Evolutionary conservation across 176 grass and related monocot genomes (phyloP), one percentile per base, ranked within the genome.

Genomic region (Bolboschoenus planiculmis): DNA sequence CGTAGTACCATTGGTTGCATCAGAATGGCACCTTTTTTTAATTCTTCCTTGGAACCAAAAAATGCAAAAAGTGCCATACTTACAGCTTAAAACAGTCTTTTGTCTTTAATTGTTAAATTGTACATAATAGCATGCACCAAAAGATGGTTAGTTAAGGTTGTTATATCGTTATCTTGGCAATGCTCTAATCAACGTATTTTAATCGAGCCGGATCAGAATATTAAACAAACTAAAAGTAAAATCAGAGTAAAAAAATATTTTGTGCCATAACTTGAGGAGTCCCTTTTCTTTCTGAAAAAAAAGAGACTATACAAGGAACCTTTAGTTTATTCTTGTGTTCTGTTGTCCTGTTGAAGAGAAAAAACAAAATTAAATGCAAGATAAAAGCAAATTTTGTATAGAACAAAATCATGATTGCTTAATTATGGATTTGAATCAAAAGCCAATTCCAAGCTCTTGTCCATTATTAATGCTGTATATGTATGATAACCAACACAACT

Each of bases 51-150:
- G 54, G 46, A 18, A 59, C 36, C 29, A 44, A 78, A 77, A 78
- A 71, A 78, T 33, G 37, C 56, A 46, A 78, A 85, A 85, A 85
- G 47, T 63, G 71, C 54, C 24, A n/a, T 27, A 78, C 70, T 72
- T 85, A 31, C 78, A 40, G 36, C 53, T 60, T 80, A 58, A 58
- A 60, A 31, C 60, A 80, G 15, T 42, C 54, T 39, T 42, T 57
- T 76, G 44, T 76, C 30, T 60, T 39, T 35, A 80, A 59, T 80
- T 80, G 53, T 35, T 23, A 40, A 80, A 59, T 60, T 60, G 18
- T 15, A 26, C 24, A 18, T 51, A 74, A 47, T 26, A 26, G 72
- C 72, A 51, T 76, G 72, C 72, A 48, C 72, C 44, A 76, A 76
- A 76, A 29, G 44, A 76, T 47, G 21, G 72, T 76, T 51, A 44